These are phyloP conservation scores for Chaetomium globosum DNA, from an alignment of 2,329 filamentous ascomycete genomes.

Conservation along the genomic window DNA sequence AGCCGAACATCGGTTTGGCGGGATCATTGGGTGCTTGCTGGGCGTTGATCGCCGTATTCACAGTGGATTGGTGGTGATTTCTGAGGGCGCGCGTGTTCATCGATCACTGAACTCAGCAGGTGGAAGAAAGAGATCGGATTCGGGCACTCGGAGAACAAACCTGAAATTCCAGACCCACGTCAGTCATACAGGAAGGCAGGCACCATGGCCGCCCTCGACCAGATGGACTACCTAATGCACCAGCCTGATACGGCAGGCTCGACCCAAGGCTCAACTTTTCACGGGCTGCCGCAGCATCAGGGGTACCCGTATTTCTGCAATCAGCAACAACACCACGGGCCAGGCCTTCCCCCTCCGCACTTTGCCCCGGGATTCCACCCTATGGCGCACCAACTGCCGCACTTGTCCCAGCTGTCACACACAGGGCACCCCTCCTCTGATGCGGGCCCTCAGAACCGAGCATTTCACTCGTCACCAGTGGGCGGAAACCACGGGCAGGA, in stretches of 20 bases:
- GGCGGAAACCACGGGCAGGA: background rate
- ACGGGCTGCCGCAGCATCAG: conserved; percentile 24
- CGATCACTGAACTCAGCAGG: background rate
- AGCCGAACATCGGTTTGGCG: background rate
- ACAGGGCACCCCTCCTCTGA: conserved; percentile 1
- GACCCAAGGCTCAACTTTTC: conserved; percentile 22
- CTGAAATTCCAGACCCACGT: background rate
- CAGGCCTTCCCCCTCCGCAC: conserved; percentile 30
- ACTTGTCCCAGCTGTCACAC: conserved; percentile 18
- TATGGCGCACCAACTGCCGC: conserved; percentile 25
- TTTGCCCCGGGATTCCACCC: conserved; percentile 24
- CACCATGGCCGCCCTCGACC: conserved; percentile 37
- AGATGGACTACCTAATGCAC: conserved; percentile 43
- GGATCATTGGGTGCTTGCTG: background rate
- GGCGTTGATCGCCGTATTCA: background rate
- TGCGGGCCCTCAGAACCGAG: background rate
- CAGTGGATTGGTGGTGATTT: background rate
- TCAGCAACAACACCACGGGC: conserved; percentile 27
- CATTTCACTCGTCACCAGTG: conserved; percentile 14
- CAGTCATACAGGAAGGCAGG: background rate
- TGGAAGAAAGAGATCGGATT: background rate
- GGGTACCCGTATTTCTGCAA: conserved; percentile 31
- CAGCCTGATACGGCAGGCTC: conserved; percentile 26
- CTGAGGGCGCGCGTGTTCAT: background rate
- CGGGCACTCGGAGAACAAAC: background rate